Evolutionary conservation across 306 rosid genomes (phyloP).

Genomic region (Senna siamea): DNA sequence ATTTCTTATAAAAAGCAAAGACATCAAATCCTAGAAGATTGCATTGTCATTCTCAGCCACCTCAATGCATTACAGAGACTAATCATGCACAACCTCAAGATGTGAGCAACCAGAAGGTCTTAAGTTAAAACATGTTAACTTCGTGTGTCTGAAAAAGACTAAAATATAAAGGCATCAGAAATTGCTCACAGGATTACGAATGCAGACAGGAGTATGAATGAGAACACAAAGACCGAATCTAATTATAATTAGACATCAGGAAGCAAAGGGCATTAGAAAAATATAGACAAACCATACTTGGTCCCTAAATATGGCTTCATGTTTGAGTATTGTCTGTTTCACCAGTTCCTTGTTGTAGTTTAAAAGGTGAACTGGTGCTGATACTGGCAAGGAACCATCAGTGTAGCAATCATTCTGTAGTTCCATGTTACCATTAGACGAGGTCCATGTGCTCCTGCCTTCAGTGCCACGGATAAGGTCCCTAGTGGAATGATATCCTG

Average conservation of each 20-base stretch:
- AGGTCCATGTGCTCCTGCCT: constrained; percentile 54
- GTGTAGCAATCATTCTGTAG: constrained; percentile 26
- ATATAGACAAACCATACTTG: constrained; percentile 55
- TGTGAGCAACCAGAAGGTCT: constrained; percentile 2
- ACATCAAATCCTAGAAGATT: constrained; percentile 18
- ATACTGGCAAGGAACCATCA: constrained; percentile 38
- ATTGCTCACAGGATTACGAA: background rate
- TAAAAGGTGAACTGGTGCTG: constrained; percentile 38
- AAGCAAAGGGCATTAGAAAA: constrained; percentile 9
- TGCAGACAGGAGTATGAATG: constrained; percentile 21
- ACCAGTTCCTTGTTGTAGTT: constrained; percentile 53
- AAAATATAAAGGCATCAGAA: constrained; percentile 8
- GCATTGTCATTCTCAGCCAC: background rate
- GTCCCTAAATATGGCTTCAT: constrained; percentile 64
- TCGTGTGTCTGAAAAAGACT: background rate
- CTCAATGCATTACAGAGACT: background rate
- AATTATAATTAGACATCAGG: constrained; percentile 7
- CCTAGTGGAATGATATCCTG: constrained; percentile 38
- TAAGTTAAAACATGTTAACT: background rate
- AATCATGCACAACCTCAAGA: constrained; percentile 11
- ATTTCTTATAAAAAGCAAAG: constrained; percentile 4
- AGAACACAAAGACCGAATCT: background rate
- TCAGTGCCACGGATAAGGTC: constrained; percentile 44
- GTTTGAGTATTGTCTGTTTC: constrained; percentile 68
- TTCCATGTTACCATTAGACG: constrained; percentile 37